A percentile compares a stretch with the other conserved stretches of the same genome.
These are phyloP conservation scores for Trichophyton benhamiae DNA, from an alignment of 2,329 filamentous ascomycete genomes.

Conservation along the genomic window DNA sequence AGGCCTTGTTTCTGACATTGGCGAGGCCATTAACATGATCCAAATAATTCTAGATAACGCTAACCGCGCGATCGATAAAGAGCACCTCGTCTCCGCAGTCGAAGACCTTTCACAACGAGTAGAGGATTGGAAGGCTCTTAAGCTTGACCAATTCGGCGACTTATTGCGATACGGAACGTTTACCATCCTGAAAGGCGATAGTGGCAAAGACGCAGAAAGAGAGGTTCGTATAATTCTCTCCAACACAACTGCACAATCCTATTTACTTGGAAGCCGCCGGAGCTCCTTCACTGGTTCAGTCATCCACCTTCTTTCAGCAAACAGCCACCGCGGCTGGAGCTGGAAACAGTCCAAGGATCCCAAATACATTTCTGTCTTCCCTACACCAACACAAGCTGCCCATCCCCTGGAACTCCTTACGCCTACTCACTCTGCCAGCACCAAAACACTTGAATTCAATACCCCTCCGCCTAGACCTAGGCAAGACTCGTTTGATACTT, in stretches of 20 bases:
- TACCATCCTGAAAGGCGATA: conserved; percentile 69
- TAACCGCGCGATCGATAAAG: conserved; percentile 81
- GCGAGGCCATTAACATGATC: conserved; percentile 65
- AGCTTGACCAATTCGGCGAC: conserved; percentile 80
- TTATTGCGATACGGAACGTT: conserved; percentile 81
- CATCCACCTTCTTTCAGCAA: conserved; percentile 1
- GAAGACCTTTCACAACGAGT: conserved; percentile 71
- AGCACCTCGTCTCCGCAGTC: conserved; percentile 70
- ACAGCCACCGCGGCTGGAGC: background rate
- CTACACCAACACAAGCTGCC: background rate
- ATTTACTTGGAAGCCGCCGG: background rate
- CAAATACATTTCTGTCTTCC: background rate
- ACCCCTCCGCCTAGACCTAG: background rate
- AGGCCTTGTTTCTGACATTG: conserved; percentile 57
- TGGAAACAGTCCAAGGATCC: background rate
- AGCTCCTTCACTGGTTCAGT: conserved; percentile 3
- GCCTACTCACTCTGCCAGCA: background rate
- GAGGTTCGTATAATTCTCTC: conserved; percentile 48
- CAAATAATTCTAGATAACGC: conserved; percentile 71
- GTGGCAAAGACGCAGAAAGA: conserved; percentile 79
- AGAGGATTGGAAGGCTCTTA: conserved; percentile 94
- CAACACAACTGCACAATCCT: background rate
- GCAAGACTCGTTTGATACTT: background rate
- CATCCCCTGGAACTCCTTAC: background rate
- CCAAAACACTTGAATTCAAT: conserved; percentile 2